Percentiles rank a stretch among this genome's conserved stretches.
Conservation (phyloP, 176 grass and related monocot species). For the Pharus latifolius region DNA sequence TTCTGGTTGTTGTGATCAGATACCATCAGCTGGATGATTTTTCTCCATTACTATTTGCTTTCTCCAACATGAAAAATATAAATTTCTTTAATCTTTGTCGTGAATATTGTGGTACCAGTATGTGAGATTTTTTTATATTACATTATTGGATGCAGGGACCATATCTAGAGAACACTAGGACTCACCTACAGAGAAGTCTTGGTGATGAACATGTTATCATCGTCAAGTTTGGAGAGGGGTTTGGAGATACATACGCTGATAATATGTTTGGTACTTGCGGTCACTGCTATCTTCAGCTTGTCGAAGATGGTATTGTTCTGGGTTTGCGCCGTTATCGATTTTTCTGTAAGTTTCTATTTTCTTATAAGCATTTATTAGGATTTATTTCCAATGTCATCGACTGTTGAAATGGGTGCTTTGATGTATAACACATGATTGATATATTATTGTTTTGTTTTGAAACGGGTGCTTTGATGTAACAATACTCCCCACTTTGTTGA, state of each 20-base stretch:
- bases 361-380: neutral
- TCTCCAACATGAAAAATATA: too few relatives aligned
- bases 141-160: conserved; percentile 54
- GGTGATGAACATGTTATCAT: conserved; percentile 80
- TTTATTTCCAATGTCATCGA: neutral
- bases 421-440: too few relatives aligned
- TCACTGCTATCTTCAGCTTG: conserved; percentile 31
- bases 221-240: conserved; percentile 50
- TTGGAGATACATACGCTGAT: neutral
- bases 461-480: too few relatives aligned
- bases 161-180: conserved; percentile 46
- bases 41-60: too few relatives aligned
- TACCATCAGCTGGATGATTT: too few relatives aligned
- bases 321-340: conserved; percentile 43
- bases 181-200: conserved; percentile 57
- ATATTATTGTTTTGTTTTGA: too few relatives aligned
- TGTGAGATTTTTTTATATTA: neutral
- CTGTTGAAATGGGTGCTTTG: too few relatives aligned
- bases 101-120: too few relatives aligned
- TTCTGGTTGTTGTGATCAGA: too few relatives aligned
- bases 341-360: conserved; percentile 34
- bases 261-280: neutral
- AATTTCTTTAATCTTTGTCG: too few relatives aligned
- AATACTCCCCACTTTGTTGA: too few relatives aligned
- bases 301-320: conserved; percentile 44